A percentile compares a stretch with the other conserved stretches of the same genome.
Conservation (phyloP, 345 rosid species). For the Populus ilicifolia region DNA sequence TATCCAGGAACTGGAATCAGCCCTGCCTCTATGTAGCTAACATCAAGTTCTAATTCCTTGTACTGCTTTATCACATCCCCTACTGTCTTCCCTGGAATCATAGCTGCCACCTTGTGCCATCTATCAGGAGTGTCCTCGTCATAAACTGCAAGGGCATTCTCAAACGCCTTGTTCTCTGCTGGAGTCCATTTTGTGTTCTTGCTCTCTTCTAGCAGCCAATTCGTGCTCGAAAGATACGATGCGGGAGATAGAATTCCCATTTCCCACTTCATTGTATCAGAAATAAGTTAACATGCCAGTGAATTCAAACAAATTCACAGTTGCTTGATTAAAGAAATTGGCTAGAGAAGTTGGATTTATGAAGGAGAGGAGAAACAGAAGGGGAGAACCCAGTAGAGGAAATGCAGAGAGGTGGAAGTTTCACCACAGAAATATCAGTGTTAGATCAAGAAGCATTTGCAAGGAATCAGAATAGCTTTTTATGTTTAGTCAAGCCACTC, state of each 20-base stretch:
- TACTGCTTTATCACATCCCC: constrained; percentile 30
- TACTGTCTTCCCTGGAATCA: constrained; percentile 37
- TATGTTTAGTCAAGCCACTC: constrained; percentile 26
- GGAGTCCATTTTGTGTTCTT: constrained; percentile 23
- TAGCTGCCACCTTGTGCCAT: constrained; percentile 31
- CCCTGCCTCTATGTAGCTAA: constrained; percentile 35
- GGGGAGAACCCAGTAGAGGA: constrained; percentile 9
- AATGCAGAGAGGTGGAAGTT: constrained; percentile 30
- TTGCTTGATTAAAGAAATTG: background rate
- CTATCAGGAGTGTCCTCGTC: constrained; percentile 30
- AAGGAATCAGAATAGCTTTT: constrained; percentile 59
- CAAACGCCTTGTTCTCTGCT: constrained; percentile 32
- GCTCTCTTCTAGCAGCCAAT: constrained; percentile 18
- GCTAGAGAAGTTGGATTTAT: background rate
- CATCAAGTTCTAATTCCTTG: constrained; percentile 26
- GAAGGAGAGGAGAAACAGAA: constrained; percentile 20
- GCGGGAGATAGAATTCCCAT: constrained; percentile 21
- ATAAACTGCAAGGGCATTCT: constrained; percentile 32
- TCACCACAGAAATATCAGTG: constrained; percentile 37
- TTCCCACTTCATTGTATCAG: constrained; percentile 52
- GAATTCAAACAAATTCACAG: background rate
- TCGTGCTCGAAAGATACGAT: constrained; percentile 9
- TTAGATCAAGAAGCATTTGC: constrained; percentile 49
- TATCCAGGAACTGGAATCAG: constrained; percentile 32
- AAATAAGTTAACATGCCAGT: background rate